These are phyloP conservation scores for Closterium sp. DNA, from an alignment of 139 green algal species.

Conservation along the genomic window DNA sequence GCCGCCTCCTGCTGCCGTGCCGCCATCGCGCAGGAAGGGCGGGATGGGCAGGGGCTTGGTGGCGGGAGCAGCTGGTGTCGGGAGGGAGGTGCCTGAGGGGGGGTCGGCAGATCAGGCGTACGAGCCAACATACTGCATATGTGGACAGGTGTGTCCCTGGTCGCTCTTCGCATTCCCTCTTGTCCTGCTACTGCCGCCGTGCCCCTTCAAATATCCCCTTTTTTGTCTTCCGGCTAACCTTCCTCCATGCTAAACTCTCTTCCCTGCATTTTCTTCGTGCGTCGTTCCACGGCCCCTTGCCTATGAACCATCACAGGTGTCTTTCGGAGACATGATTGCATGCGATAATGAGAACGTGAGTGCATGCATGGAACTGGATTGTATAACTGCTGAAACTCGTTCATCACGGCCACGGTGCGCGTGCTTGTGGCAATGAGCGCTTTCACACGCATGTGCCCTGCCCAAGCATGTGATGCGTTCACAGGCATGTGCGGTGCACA, in stretches of 20 bases:
- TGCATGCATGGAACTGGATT: not conserved
- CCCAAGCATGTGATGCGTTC: not conserved
- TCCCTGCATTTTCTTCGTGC: not conserved
- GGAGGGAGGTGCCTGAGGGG: not conserved
- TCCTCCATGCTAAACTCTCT: not conserved
- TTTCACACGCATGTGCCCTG: not conserved
- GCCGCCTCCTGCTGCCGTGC: not conserved
- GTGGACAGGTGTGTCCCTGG: not conserved
- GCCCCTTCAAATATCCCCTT: not conserved
- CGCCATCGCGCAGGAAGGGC: not conserved
- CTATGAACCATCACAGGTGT: not conserved
- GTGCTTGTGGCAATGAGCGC: not conserved
- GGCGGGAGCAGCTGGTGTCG: not conserved
- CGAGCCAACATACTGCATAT: not conserved
- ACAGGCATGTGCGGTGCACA: not conserved
- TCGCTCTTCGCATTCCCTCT: too few species aligned
- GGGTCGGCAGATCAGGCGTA: not conserved
- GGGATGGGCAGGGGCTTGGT: not conserved
- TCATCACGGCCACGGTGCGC: not conserved
- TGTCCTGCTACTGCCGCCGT: too few species aligned
- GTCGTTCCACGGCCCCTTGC: not conserved
- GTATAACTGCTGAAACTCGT: not conserved
- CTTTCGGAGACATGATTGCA: constrained; percentile 8
- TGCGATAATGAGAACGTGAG: not conserved
- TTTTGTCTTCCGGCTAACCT: not conserved